Evolutionary conservation across 208 protist genomes (phyloP), one percentile per base, ranked within the genome.

Genomic region (Novymonas esmeraldas): DNA sequence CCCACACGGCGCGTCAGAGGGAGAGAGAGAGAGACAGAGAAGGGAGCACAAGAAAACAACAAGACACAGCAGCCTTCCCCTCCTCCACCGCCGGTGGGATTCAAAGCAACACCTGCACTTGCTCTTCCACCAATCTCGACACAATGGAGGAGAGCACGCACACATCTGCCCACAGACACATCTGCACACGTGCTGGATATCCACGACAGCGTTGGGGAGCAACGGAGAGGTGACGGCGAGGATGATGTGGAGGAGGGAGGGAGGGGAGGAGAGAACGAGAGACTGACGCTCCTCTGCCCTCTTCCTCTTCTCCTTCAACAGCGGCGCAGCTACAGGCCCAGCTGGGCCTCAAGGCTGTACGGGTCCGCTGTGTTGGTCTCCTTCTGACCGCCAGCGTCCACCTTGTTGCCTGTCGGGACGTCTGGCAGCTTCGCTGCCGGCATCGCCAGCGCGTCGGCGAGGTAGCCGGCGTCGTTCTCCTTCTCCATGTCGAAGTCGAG

Each of bases 401-500:
- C 64, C 39, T 82, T 67, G 42, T 86, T 54, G 7, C 52, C 76
- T 6, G 39, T 62, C 3, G 79, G 79, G 10, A 85, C 48, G 34
- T 90, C 83, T 1, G 90, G 79, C 49, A 93, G 60, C 65, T 82
- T 86, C 22, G 75, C 48, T 1, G 70, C 75, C 0, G 92, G 90
- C 76, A 81, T 82, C 39, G 89, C 82, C n/a, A 95, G 76, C 9
- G 93, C 89, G 31, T 89, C 89, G 28, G 82, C 72, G 3, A 97
- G 76, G 70, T 97, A 97, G 64, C 85, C 84, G 0, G 86, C 68
- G 44, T 96, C 92, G 46, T 78, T 70, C 46, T 86, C 80, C 42
- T 85, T 86, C 51, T 89, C 84, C 78, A 84, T 87, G 63, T 98
- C 85, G 57, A 89, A 90, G 66, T 89, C 90, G 50, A 98, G 79